Conservation (phyloP, 805 yeast genomes). For the Wickerhamiella kurtzmanii region DNA sequence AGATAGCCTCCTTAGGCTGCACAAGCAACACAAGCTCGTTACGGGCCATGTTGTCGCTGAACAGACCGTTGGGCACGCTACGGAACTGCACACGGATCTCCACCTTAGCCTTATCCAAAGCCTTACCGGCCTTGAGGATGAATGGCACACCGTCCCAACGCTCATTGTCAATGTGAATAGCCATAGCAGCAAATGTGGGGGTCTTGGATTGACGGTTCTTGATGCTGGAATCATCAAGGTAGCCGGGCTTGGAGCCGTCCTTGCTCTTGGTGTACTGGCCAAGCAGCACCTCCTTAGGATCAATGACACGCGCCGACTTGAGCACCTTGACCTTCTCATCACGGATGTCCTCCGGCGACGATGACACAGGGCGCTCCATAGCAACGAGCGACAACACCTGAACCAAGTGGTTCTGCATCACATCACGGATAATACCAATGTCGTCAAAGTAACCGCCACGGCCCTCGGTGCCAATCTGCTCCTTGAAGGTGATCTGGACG, state of each 20-base stretch:
- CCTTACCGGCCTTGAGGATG: conserved; percentile 93
- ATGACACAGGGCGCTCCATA: conserved; percentile 91
- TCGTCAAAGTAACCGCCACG: conserved; percentile 96
- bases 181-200: conserved; percentile 83
- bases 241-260: conserved; percentile 81
- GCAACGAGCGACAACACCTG: conserved; percentile 85
- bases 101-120: conserved; percentile 87
- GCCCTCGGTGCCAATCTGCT: conserved; percentile 98
- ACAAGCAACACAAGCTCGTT: conserved; percentile 88
- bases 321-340: conserved; percentile 93
- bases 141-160: conserved; percentile 98
- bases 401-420: conserved; percentile 92
- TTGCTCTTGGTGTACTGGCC: conserved; percentile 81
- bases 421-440: conserved; percentile 93
- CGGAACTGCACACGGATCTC: conserved; percentile 90
- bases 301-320: conserved; percentile 62
- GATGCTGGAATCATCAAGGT: conserved; percentile 86
- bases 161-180: conserved; percentile 70
- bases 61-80: conserved; percentile 72
- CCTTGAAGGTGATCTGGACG: conserved; percentile 87
- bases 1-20: conserved; percentile 91
- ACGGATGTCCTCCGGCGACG: conserved; percentile 82
- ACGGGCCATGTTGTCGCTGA: conserved; percentile 56
- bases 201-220: conserved; percentile 59
- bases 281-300: conserved; percentile 50